Base-by-base conservation (phyloP, 1,284 basidiomycete species). In the Trichosporon ovoides region DNA sequence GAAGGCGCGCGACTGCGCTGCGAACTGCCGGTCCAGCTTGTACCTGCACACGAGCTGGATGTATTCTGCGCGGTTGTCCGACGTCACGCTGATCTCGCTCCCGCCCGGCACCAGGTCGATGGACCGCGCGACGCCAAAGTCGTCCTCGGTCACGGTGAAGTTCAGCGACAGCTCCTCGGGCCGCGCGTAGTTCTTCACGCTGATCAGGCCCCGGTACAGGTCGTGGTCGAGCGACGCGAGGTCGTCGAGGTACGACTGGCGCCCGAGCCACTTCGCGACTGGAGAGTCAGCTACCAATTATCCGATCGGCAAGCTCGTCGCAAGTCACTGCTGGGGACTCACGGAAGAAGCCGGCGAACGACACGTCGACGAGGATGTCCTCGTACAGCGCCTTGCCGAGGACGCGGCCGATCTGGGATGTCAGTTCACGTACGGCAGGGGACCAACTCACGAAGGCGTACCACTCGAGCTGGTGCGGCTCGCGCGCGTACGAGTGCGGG, bases 321-420 rank as follows among this genome's bases (percentile, higher is more conserved):
- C n/a, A n/a, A n/a, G n/a, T n/a, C n/a, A n/a, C n/a, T n/a, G n/a
- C n/a, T n/a, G n/a, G n/a, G 59, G 58, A 60, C 70, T 67, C 56
- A 79, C 74, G 81, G 83, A 98, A 98, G 80, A 98, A 99, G 9
- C 86, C 85, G 1, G 96, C 93, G 77, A 98, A 98, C 1, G 88
- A 88, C 5, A 95, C 89, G 67, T 98, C 92, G n/a, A 96, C 86
- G 7, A 99, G 81, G 52, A 98, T 98, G 2, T 94, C 93, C 56
- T 98, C 91, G 72, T 98, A 98, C 68, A 98, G 81, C 0, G 95
- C 95, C 74, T 98, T 98, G 11, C 94, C 95, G 0, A 98, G 80
- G 22, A 98, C 88, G 0, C 91, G 82, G 0, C 96, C 95, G 60
- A 98, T 86, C 67, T 69, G 53, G 5, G n/a, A n/a, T 18, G 28